phyloP scores from a whole-genome alignment of 1,284 basidiomycete species.

The Quambalaria eucalypti region DNA sequence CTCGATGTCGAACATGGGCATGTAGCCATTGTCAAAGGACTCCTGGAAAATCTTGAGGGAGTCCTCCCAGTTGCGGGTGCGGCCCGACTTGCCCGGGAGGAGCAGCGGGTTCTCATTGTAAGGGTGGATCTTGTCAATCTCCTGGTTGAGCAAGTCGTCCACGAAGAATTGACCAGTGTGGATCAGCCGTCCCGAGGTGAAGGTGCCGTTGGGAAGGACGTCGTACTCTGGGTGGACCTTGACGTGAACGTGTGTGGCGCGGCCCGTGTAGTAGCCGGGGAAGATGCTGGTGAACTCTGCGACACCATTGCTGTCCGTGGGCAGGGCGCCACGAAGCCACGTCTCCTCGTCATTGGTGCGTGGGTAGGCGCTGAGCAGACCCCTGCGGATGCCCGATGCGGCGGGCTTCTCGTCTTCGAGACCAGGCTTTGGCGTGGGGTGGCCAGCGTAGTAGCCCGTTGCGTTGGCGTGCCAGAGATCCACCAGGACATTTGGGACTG shows the following conservation, averaged over 20 bases:
- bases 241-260: conserved; percentile 51
- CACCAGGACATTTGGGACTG: conserved; percentile 60
- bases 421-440: conserved; percentile 48
- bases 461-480: conserved; percentile 58
- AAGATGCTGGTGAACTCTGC: conserved; percentile 61
- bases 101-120: conserved; percentile 49
- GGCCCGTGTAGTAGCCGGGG: conserved; percentile 56
- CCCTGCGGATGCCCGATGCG: conserved; percentile 43
- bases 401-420: conserved; percentile 46
- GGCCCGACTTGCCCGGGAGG: conserved; percentile 39
- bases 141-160: conserved; percentile 55
- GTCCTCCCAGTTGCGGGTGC: conserved; percentile 51
- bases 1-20: conserved; percentile 49
- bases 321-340: conserved; percentile 61
- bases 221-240: conserved; percentile 49
- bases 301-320: conserved; percentile 61
- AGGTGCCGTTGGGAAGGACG: conserved; percentile 48
- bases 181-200: conserved; percentile 48
- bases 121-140: conserved; percentile 48
- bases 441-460: conserved; percentile 50
- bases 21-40: conserved; percentile 47
- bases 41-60: conserved; percentile 49
- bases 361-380: conserved; percentile 48
- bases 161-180: conserved; percentile 63
- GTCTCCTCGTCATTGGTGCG: conserved; percentile 48